A percentile compares a stretch with the other conserved stretches of the same genome.
Conservation (phyloP, 306 rosid genomes). For the Pterocarpus macrocarpus region DNA sequence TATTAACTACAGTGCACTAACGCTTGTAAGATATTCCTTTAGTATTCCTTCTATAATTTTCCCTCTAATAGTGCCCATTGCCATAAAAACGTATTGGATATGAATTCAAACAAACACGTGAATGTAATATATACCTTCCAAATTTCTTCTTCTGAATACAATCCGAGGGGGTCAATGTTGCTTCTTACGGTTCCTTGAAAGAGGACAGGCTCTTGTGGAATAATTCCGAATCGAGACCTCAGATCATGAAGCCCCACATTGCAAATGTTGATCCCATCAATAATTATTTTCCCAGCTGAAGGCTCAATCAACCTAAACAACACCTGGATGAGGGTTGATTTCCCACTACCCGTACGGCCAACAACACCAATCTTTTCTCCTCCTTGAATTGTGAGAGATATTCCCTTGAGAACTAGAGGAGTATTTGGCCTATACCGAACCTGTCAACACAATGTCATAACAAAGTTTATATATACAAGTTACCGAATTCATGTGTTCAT, state of each 20-base stretch:
- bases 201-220: slow-evolving; percentile 95
- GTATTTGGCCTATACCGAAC: slow-evolving; percentile 84
- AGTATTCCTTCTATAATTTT: not conserved
- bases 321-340: slow-evolving; percentile 88
- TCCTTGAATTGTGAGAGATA: slow-evolving; percentile 71
- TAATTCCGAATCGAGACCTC: slow-evolving; percentile 86
- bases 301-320: slow-evolving; percentile 92
- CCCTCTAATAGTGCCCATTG: slow-evolving; percentile 19
- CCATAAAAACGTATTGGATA: slow-evolving; percentile 1
- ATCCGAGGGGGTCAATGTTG: slow-evolving; percentile 79
- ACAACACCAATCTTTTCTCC: slow-evolving; percentile 96
- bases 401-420: slow-evolving; percentile 82
- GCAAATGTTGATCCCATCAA: slow-evolving; percentile 75
- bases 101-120: not conserved
- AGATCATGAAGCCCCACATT: slow-evolving; percentile 83
- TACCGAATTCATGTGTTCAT: slow-evolving; percentile 17
- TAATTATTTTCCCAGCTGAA: slow-evolving; percentile 70
- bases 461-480: slow-evolving; percentile 10
- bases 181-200: slow-evolving; percentile 87
- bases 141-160: slow-evolving; percentile 80
- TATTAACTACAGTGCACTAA: not conserved
- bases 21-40: not conserved
- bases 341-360: slow-evolving; percentile 92
- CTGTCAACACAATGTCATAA: slow-evolving; percentile 50
- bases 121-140: slow-evolving; percentile 74